Base-by-base conservation (phyloP, 2,329 filamentous ascomycete genomes). In the Helminthosporium solani region DNA sequence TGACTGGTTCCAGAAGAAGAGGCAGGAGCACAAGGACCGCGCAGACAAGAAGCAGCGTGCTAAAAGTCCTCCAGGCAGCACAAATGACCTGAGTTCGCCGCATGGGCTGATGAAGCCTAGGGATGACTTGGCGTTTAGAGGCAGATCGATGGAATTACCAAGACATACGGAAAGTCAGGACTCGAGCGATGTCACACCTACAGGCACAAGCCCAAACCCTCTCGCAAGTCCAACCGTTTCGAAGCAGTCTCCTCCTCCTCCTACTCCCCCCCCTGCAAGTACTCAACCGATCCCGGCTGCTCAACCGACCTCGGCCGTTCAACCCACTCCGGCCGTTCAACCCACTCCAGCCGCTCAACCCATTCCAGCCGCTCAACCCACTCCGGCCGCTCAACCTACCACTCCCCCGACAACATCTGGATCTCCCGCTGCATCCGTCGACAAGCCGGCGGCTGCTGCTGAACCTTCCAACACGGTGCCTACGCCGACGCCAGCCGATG, bases 1-100 rank as follows among this genome's bases (percentile, higher is more conserved):
- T 53, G 81, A 78, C 6, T 86, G 84, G 74, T 78, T 86, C 53
- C 79, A 83, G 53, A 81, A 79, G 52, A 86, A 85, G 67, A 75
- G 86, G 45, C 76, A 82, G 23, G 82, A 84, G 34, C 77, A 79
- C 23, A 77, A 76, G 47, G 78, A 79, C 23, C 72, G 74, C 46
- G 75, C 79, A 30, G 75, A 73, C 16, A 80, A 80, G 55, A 78
- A 77, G 53, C 76, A 74, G 41, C 69, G 75, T 18, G 73, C 78
- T 14, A 78, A 77, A 59, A 81, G 78, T 47, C 78, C 79, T 9
- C 74, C 73, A 20, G 63, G 61, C 20, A 65, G 59, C 33, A 57
- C 60, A 0, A 56, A 48, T 27, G 58, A 63, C 20, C 28, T 63
- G 34, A 43, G 48, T 16, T 38, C 44, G 14, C 53, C 58, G 2